phyloP scores from a whole-genome alignment of 2,329 filamentous ascomycete genomes.

The Venturia effusa region DNA sequence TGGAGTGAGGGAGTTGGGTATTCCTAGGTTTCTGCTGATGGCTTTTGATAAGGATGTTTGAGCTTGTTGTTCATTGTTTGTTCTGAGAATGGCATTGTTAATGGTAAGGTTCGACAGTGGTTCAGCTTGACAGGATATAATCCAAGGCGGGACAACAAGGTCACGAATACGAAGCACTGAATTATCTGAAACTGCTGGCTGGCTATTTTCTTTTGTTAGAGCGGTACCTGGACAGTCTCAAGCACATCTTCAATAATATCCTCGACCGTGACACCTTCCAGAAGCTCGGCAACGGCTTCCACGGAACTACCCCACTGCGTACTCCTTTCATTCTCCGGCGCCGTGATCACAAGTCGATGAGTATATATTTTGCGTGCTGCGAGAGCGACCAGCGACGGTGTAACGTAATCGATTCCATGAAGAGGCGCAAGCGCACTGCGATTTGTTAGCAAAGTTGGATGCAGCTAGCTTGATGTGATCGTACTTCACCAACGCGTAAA shows the following conservation, averaged over 20 bases:
- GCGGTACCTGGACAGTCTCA: slow-evolving; percentile 43
- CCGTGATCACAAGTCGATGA: slow-evolving; percentile 66
- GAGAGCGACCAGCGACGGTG: slow-evolving; percentile 71
- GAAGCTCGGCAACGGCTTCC: slow-evolving; percentile 53
- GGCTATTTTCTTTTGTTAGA: slow-evolving; percentile 23
- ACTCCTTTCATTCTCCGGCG: slow-evolving; percentile 65
- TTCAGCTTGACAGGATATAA: not conserved
- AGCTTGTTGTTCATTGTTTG: no score
- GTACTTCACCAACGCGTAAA: slow-evolving; percentile 55
- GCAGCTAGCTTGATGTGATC: slow-evolving; percentile 14
- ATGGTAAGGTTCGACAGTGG: not conserved
- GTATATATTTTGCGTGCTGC: slow-evolving; percentile 80
- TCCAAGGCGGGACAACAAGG: not conserved
- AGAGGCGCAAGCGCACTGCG: slow-evolving; percentile 61
- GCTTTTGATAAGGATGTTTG: no score
- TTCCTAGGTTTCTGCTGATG: no score
- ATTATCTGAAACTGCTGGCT: not conserved
- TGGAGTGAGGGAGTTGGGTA: no score
- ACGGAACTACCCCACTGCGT: slow-evolving; percentile 85
- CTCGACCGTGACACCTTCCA: slow-evolving; percentile 48
- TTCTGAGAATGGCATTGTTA: no score
- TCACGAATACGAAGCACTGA: not conserved
- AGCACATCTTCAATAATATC: slow-evolving; percentile 49
- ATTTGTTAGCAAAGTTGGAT: slow-evolving; percentile 3
- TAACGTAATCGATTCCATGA: slow-evolving; percentile 69